These are phyloP conservation scores for Mediolabrus comicus DNA, from an alignment of 108 stramenopile species.

Conservation along the genomic window DNA sequence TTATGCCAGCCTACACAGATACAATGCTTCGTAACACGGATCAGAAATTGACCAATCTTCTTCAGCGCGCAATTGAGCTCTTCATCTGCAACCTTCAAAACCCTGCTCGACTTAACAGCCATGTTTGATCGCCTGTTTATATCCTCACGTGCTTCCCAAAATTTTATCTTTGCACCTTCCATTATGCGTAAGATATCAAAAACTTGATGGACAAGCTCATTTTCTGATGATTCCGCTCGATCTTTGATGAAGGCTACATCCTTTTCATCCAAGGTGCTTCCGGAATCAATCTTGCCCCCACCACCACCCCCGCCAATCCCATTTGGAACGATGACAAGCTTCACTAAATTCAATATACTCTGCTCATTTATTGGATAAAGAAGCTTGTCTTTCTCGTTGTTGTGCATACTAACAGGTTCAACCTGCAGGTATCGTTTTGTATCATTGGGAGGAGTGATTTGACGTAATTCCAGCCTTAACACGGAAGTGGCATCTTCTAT, in stretches of 20 bases:
- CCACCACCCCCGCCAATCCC: neutral
- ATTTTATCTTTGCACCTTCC: neutral
- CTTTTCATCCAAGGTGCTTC: neutral
- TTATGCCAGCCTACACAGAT: constrained; percentile 35
- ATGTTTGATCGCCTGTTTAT: neutral
- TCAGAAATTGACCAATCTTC: constrained; percentile 4
- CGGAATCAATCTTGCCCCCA: neutral
- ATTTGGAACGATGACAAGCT: neutral
- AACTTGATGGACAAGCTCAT: neutral
- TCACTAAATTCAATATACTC: neutral
- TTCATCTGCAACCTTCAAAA: neutral
- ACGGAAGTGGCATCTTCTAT: neutral
- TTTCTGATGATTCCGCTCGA: neutral
- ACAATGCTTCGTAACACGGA: constrained; percentile 12
- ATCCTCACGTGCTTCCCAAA: neutral
- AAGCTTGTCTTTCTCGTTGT: neutral
- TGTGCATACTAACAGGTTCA: neutral
- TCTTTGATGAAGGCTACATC: neutral
- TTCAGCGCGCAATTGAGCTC: neutral
- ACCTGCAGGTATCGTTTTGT: neutral
- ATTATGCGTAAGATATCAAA: neutral
- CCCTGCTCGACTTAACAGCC: neutral
- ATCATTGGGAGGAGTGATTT: neutral
- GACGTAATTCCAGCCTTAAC: neutral
- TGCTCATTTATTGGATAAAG: neutral